Base-by-base conservation (phyloP, 768 basidiomycete genomes). In the Mycena galopus region DNA sequence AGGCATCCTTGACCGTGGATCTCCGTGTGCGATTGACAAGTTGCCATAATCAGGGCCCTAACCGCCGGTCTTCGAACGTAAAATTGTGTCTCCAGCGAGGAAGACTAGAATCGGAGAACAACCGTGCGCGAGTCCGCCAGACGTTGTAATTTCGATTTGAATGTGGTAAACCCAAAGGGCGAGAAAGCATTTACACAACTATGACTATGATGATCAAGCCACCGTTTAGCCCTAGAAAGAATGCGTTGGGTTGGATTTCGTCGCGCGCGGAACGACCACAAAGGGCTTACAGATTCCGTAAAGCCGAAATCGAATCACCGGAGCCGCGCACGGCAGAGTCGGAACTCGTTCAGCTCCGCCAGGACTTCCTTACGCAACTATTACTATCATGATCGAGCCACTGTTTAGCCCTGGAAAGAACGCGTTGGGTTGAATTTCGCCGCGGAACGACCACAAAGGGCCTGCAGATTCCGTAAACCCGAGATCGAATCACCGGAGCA, bases 341-440 rank as follows among this genome's bases (percentile, higher is more conserved):
- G 39, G 39, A 42, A 42, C 39, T 42, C 39, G 39, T 42, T 42
- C 39, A 42, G 39, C 39, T 42, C 39, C 35, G 35, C 35, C 6
- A 14, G 14, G 6, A 37, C 35, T 37, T 37, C 12, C 42, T 19
- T 44, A 44, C 17, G 42, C 59, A 42, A 19, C 59, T 42, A 16
- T 27, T 61, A 25, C 59, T 39, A 44, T 44, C 42, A 44, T 44
- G 17, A 27, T 61, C 59, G 39, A 61, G 59, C 59, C 59, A 61
- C 59, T 61, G 59, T 42, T 23, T 61, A 25, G 59, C 59, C 37
- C 42, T 17, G 59, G 59, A 61, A 25, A 25, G 37, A 27, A 12
- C 42, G 23, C 37, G 59, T 29, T 61, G 59, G 37, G 59, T 61
- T 61, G 59, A 61, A 44, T 17, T 61, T 42, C 59, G 59, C 59